phyloP scores from a whole-genome alignment of 169 alveolate species.

The Plasmodium reichenowi region DNA sequence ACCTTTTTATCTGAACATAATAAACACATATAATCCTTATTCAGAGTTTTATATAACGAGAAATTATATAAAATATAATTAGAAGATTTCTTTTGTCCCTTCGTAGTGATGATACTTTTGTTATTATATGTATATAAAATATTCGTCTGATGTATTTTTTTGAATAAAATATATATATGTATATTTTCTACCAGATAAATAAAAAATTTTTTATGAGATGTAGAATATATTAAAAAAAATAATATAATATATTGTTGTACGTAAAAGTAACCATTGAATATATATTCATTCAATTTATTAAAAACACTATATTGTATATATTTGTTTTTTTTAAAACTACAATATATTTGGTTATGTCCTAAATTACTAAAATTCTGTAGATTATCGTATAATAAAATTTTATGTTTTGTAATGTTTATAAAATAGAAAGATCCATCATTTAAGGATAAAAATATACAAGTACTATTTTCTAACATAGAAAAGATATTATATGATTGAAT shows the following conservation, averaged over 20 bases:
- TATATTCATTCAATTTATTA: conserved; percentile 35
- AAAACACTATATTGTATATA: conserved; percentile 25
- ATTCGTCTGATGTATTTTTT: background rate
- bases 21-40: conserved; percentile 31
- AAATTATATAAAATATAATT: background rate
- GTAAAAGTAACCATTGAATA: conserved; percentile 41
- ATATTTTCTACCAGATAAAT: conserved; percentile 33
- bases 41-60: conserved; percentile 11
- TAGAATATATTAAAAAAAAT: conserved; percentile 36
- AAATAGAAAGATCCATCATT: conserved; percentile 48
- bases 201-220: conserved; percentile 40
- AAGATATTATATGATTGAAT: conserved; percentile 10
- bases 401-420: conserved; percentile 9
- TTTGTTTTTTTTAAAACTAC: background rate
- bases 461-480: conserved; percentile 7
- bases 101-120: background rate
- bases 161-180: background rate
- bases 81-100: background rate
- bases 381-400: conserved; percentile 20
- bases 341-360: background rate
- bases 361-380: background rate
- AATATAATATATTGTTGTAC: conserved; percentile 3
- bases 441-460: conserved; percentile 34
- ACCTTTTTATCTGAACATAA: background rate
- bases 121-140: too few relatives aligned